Evolutionary conservation across 257 asterid species (phyloP), one percentile per base, ranked within the genome.

Genomic region (Lycium barbarum): DNA sequence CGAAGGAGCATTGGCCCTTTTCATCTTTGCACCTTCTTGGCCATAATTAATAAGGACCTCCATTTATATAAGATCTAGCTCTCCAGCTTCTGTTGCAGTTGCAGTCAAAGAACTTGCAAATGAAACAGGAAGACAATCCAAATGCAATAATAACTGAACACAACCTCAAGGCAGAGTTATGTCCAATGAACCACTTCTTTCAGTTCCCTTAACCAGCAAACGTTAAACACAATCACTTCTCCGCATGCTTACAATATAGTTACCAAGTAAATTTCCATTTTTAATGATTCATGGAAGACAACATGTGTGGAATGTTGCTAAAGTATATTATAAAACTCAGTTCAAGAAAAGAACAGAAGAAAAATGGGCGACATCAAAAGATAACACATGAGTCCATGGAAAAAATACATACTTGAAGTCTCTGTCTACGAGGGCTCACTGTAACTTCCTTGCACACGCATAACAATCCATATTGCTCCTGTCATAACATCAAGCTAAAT

Each of bases 401-500:
- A 22, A 51, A 67, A 83, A 47, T 83, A 86, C 94, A 81, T 92
- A 97, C 99, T 85, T 93, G 93, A 87, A 88, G 90, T 90, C 97
- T 91, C 84, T 93, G 95, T 86, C 84, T 90, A 11, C 91, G 96
- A 71, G 94, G 96, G 83, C 95, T 95, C 87, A 86, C 88, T 85
- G 93, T 94, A 86, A 88, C 92, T 87, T 89, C 95, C 84, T 88
- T 88, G 89, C 87, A 85, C 63, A 90, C 88, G 87, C 91, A 91
- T 84, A 94, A 86, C 86, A 88, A 85, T 84, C 96, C 97, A 87
- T 83, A 90, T 62, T 90, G 87, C 22, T 91, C 98, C 99, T 96
- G 94, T 49, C 70, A 87, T 81, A 71, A 83, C 65, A 90, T 84
- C 33, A 81, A 84, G 35, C 13, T 51, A 76, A 51, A 76, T 76